Conservation (phyloP, 1,284 basidiomycete species). For the Neotropicomus parvogracilis region DNA sequence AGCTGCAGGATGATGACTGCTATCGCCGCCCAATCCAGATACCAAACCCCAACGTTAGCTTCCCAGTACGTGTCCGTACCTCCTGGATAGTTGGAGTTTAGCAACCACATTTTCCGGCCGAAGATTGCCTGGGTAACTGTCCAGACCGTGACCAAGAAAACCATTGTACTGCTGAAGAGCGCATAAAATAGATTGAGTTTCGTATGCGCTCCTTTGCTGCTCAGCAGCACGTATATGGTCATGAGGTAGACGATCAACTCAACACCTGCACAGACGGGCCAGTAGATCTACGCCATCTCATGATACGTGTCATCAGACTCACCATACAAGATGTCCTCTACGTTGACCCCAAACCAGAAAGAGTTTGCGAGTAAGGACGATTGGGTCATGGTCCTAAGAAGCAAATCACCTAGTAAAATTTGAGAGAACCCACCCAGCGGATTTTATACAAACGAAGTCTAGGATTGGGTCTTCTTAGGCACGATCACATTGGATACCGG, state of each 20-base stretch:
- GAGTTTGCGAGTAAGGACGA: not conserved
- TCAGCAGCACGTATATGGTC: not conserved
- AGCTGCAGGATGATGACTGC: not conserved
- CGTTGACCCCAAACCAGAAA: not conserved
- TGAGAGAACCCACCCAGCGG: too few relatives aligned
- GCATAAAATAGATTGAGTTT: not conserved
- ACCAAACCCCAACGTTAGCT: not conserved
- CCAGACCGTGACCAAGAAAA: not conserved
- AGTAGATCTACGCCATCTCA: not conserved
- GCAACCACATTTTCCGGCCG: not conserved
- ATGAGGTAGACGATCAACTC: not conserved
- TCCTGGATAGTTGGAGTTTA: not conserved
- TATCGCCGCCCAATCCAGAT: not conserved
- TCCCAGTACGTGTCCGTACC: not conserved
- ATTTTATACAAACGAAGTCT: too few relatives aligned
- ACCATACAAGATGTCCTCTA: constrained; percentile 1
- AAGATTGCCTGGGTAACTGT: not conserved
- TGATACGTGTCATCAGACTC: not conserved
- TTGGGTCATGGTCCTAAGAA: not conserved
- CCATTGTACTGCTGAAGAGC: not conserved
- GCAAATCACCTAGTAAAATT: too few relatives aligned
- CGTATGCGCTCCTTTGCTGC: not conserved
- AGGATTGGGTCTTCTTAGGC: too few relatives aligned
- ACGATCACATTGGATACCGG: too few relatives aligned
- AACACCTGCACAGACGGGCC: not conserved